Evolutionary conservation across 257 asterid species (phyloP).

Genomic region (Lithospermum erythrorhizon): DNA sequence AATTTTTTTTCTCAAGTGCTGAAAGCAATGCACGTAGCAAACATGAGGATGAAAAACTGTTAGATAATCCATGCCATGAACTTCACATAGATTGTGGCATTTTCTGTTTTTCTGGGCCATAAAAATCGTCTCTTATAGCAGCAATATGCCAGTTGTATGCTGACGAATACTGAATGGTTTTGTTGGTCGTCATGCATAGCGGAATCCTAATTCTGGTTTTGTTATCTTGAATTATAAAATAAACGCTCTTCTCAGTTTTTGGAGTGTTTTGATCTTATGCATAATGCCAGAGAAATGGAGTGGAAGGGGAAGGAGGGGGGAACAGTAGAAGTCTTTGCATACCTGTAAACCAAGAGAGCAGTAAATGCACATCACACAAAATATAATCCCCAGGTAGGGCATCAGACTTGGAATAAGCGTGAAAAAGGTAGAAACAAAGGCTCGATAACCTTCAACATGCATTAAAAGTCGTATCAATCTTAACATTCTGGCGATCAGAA

Average conservation of each 20-base stretch:
- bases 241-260: neutral
- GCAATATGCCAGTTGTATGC: neutral
- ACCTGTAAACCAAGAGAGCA: slow-evolving; percentile 98
- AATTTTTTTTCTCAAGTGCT: neutral
- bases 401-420: slow-evolving; percentile 88
- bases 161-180: too few species aligned
- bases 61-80: neutral
- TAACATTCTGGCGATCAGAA: slow-evolving; percentile 92
- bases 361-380: slow-evolving; percentile 81
- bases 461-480: slow-evolving; percentile 84
- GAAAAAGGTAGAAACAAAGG: slow-evolving; percentile 88
- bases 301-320: neutral
- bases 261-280: too few species aligned
- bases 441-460: slow-evolving; percentile 84
- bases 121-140: neutral
- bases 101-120: neutral
- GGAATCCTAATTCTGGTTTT: neutral
- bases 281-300: too few species aligned
- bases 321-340: slow-evolving; percentile 5
- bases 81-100: neutral
- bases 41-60: neutral
- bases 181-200: neutral
- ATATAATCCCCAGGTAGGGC: slow-evolving; percentile 94
- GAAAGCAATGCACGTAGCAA: neutral
- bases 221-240: too few species aligned